A percentile compares a stretch with the other conserved stretches of the same genome.
Evolutionary conservation across 2,329 filamentous ascomycete species (phyloP).

Genomic region (Monosporascus cannonballus): DNA sequence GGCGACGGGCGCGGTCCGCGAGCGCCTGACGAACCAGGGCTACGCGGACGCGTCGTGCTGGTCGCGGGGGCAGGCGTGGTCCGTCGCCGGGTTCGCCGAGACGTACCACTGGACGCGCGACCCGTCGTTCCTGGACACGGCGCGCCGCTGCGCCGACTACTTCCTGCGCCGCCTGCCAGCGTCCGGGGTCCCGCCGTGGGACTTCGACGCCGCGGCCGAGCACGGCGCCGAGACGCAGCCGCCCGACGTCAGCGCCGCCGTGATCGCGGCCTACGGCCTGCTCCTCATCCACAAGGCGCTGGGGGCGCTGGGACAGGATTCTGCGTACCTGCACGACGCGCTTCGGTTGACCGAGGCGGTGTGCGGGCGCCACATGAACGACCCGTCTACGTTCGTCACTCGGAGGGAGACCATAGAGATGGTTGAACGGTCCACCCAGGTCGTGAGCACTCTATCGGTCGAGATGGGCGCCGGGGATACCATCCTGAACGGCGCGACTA

Average conservation of each 20-base stretch:
- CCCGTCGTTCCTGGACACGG: constrained; percentile 33
- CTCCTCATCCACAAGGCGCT: constrained; percentile 28
- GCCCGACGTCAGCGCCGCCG: constrained; percentile 30
- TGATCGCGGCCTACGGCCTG: constrained; percentile 33
- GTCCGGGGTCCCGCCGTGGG: constrained; percentile 40
- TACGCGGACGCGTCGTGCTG: constrained; percentile 37
- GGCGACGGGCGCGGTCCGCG: constrained; percentile 29
- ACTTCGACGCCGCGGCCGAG: constrained; percentile 34
- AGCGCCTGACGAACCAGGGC: constrained; percentile 42
- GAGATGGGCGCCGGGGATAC: constrained; percentile 30
- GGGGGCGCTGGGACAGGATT: constrained; percentile 7
- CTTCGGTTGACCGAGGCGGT: constrained; percentile 21
- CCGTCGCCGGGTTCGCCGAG: constrained; percentile 40
- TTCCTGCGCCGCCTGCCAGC: constrained; percentile 34
- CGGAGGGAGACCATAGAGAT: constrained; percentile 10
- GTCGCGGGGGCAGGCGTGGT: constrained; percentile 44
- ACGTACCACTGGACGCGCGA: constrained; percentile 40
- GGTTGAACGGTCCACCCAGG: constrained; percentile 14
- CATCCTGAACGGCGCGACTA: constrained; percentile 39
- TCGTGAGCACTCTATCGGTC: constrained; percentile 11
- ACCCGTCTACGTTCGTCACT: constrained; percentile 10
- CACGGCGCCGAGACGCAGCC: constrained; percentile 17
- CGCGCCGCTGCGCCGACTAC: constrained; percentile 36
- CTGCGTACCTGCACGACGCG: constrained; percentile 21
- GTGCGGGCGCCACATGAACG: constrained; percentile 17